phyloP scores from a whole-genome alignment of 352 stramenopile species.

The Bremia lactucae region DNA sequence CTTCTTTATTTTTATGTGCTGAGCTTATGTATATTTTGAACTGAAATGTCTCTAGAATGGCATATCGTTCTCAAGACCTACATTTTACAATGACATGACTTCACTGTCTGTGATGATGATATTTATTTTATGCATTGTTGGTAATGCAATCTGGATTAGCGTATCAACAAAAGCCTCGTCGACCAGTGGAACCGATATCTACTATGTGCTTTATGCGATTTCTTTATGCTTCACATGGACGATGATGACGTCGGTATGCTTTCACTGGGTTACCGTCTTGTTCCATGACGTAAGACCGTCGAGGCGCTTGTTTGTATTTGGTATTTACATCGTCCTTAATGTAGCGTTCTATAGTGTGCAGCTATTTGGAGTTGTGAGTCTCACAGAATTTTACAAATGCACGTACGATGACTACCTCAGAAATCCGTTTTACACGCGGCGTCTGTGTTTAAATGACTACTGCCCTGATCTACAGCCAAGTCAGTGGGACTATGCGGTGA shows the following conservation, averaged over 20 bases:
- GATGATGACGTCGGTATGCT: conserved; percentile 81
- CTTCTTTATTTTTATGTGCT: too few relatives aligned
- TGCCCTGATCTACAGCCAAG: conserved; percentile 69
- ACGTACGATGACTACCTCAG: conserved; percentile 82
- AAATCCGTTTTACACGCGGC: conserved; percentile 63
- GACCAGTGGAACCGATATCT: conserved; percentile 46
- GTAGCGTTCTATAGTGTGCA: conserved; percentile 49
- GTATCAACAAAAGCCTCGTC: conserved; percentile 40
- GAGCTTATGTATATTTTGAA: conserved; percentile 1
- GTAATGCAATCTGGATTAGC: conserved; percentile 75
- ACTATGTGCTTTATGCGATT: conserved; percentile 63
- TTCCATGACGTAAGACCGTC: conserved; percentile 53
- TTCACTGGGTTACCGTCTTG: conserved; percentile 74
- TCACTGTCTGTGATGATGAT: conserved; percentile 65
- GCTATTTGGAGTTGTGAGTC: conserved; percentile 59
- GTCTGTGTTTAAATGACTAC: conserved; percentile 61
- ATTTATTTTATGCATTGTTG: conserved; percentile 60
- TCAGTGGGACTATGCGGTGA: conserved; percentile 66
- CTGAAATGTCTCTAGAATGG: conserved; percentile 44
- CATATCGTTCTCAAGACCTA: conserved; percentile 55
- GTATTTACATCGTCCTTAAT: conserved; percentile 56
- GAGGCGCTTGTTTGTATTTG: conserved; percentile 39
- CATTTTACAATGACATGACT: conserved; percentile 84
- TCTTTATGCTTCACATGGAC: conserved; percentile 69
- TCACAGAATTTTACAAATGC: conserved; percentile 78